These are phyloP conservation scores for Vaccinium darrowii DNA, from an alignment of 148 eudicot species.

Conservation along the genomic window DNA sequence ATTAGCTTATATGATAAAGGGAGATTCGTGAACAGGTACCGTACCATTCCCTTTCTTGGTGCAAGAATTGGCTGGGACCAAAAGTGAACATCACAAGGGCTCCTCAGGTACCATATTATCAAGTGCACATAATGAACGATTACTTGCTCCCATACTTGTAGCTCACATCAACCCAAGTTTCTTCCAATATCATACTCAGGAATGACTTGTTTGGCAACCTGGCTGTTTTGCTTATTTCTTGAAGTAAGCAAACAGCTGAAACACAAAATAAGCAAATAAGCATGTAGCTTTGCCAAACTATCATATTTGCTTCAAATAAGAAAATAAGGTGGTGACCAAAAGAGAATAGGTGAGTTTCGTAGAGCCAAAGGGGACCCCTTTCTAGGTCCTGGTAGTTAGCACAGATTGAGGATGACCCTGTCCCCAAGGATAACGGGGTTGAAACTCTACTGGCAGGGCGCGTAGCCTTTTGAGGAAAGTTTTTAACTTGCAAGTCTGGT, in stretches of 20 bases:
- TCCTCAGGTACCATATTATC: slow-evolving; percentile 66
- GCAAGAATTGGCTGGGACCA: slow-evolving; percentile 96
- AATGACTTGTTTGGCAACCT: background rate
- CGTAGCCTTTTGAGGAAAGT: background rate
- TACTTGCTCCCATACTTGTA: background rate
- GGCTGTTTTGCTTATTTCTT: background rate
- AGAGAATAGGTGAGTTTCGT: background rate
- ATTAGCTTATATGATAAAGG: slow-evolving; percentile 6
- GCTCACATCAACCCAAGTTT: background rate
- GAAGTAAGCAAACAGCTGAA: background rate
- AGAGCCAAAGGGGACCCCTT: background rate
- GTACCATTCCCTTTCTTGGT: slow-evolving; percentile 96
- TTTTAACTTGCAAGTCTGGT: background rate
- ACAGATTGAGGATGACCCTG: background rate
- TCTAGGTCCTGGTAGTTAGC: background rate
- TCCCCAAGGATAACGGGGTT: background rate
- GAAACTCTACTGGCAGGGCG: background rate
- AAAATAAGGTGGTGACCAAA: background rate
- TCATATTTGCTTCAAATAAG: background rate
- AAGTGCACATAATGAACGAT: background rate
- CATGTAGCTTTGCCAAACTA: slow-evolving; percentile 3
- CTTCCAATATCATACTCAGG: background rate
- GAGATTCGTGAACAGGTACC: slow-evolving; percentile 58
- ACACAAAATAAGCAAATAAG: background rate
- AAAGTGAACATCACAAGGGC: slow-evolving; percentile 92